A percentile compares a stretch with the other conserved stretches of the same genome.
phyloP scores from a whole-genome alignment of 176 grass and related monocot species.

The Panicum miliaceum region DNA sequence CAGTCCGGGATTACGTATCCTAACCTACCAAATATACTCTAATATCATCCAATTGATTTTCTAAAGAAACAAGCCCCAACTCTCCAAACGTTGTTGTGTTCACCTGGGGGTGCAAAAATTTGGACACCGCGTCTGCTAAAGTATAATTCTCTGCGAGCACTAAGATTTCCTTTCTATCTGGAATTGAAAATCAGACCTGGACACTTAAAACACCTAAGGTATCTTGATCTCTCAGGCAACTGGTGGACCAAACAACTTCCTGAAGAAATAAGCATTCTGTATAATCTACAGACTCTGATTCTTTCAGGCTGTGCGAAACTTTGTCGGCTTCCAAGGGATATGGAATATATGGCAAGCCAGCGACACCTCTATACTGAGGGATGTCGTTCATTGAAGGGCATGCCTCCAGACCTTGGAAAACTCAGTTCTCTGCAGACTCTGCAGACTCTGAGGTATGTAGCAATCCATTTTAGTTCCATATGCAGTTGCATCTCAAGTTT shows the following conservation, averaged over 20 bases:
- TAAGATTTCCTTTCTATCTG: fast-evolving
- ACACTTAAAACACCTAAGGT: background rate
- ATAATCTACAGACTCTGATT: slow-evolving; percentile 3
- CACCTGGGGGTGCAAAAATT: fast-evolving
- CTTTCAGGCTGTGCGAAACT: fast-evolving
- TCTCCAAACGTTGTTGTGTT: background rate
- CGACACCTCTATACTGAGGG: background rate
- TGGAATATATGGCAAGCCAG: slow-evolving; percentile 41
- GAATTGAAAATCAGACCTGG: background rate
- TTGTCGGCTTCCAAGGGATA: slow-evolving; percentile 33
- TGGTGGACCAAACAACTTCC: background rate
- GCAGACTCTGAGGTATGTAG: background rate
- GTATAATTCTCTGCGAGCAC: background rate
- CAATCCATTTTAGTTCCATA: background rate
- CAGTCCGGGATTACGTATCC: no score
- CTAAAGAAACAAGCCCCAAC: background rate
- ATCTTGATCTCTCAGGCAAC: fast-evolving
- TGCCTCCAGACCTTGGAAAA: slow-evolving; percentile 18
- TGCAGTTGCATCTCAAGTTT: background rate
- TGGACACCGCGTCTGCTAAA: fast-evolving
- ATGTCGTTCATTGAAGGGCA: background rate
- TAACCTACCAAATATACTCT: no score
- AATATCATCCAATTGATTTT: background rate
- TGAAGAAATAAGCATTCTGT: slow-evolving; percentile 4
- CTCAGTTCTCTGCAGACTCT: no score